These are phyloP conservation scores for Borovskyia barvae DNA, from an alignment of 208 protist species.

Conservation along the genomic window DNA sequence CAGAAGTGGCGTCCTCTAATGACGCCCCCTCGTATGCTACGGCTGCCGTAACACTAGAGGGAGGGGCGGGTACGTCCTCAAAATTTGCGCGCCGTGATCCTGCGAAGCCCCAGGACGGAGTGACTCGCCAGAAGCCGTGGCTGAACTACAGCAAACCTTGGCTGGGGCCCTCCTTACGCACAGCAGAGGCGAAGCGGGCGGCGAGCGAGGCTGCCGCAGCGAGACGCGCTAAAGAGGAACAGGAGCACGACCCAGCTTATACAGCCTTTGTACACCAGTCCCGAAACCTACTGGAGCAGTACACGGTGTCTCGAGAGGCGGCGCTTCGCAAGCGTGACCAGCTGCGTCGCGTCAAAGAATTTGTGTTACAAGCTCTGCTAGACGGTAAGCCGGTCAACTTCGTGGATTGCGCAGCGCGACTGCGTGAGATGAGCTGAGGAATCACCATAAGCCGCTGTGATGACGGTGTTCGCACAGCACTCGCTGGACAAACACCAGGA, in stretches of 20 bases:
- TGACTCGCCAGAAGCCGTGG: constrained; percentile 46
- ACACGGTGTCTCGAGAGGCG: constrained; percentile 8
- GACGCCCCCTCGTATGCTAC: neutral
- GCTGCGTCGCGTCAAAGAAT: constrained; percentile 17
- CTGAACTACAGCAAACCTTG: constrained; percentile 67
- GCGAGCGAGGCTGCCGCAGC: constrained; percentile 20
- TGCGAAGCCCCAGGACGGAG: no score
- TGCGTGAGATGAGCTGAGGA: no score
- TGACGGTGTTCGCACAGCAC: no score
- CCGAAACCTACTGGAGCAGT: constrained; percentile 23
- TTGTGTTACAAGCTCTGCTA: constrained; percentile 11
- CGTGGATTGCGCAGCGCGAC: constrained; percentile 7
- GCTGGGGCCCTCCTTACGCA: constrained; percentile 33
- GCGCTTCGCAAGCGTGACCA: constrained; percentile 13
- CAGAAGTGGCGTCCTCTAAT: neutral
- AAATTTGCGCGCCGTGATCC: no score
- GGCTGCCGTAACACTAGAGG: neutral
- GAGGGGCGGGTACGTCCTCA: neutral
- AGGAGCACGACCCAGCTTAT: constrained; percentile 19
- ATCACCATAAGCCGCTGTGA: no score
- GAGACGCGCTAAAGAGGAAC: constrained; percentile 13
- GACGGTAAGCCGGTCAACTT: constrained; percentile 17
- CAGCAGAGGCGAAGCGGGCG: constrained; percentile 36
- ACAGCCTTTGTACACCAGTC: constrained; percentile 23
- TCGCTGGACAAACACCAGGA: no score